Evolutionary conservation across 345 rosid genomes (phyloP), one percentile per base, ranked within the genome.

Genomic region (Dipteronia sinensis): DNA sequence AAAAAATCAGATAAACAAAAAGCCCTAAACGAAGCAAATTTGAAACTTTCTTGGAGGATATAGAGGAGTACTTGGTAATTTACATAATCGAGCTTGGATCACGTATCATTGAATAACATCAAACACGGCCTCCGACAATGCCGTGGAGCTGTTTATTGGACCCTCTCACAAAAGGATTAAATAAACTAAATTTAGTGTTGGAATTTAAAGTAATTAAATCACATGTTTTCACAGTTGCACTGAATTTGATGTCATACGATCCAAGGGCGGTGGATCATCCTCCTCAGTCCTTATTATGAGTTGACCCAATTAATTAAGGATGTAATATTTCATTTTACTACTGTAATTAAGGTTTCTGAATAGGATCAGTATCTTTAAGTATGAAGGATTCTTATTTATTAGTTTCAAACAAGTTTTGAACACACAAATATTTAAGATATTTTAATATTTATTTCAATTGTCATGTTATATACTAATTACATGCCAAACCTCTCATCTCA

Each of bases 211-310:
- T 65, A 64, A 74, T 46, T 13, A 74, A 65, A 29, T 46, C 27
- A 47, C 44, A 63, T 19, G 69, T 44, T 62, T 49, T 49, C 74
- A 58, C 25, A 34, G 10, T 10, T 69, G 80, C 85, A 82, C 87
- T 85, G 85, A 85, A 85, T 82, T 85, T 85, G 80, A 80, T 82
- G 85, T 73, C 71, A 19, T 0, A 2, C 1, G 46, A 19, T 64
- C 49, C 16, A 75, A 38, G 20, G 53, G 71, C 40, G 3, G 19
- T 10, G 20, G 40, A 13, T 71, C 76, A 17, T 63, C 69, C 17
- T 46, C 46, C 70, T 34, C 38, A 34, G 38, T 34, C 38, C 34
- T 31, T 31, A 42, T 17, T 47, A 31, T 74, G 6, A 49, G 47
- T 65, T 65, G 71, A 65, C 77, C 46, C 17, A 34, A 4, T 34